phyloP scores from a whole-genome alignment of 2,329 filamentous ascomycete genomes.

The Huntiella savannae region DNA sequence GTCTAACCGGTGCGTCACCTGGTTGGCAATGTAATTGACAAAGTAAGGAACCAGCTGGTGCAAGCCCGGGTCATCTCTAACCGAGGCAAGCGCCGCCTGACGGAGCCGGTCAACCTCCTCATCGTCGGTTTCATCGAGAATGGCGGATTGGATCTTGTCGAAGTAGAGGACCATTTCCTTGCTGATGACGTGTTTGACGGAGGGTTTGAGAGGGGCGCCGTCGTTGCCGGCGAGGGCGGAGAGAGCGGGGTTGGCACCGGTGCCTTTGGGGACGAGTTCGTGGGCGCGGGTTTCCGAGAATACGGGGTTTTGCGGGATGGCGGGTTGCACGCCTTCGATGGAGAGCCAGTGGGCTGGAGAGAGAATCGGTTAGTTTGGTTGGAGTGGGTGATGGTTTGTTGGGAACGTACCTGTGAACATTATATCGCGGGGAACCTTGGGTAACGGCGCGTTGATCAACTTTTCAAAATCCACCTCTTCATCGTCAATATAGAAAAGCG shows the following conservation, averaged over 20 bases:
- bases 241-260: slow-evolving; percentile 65
- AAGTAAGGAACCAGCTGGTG: slow-evolving; percentile 96
- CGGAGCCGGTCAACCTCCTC: slow-evolving; percentile 55
- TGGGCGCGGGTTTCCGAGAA: slow-evolving; percentile 64
- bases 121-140: slow-evolving; percentile 74
- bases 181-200: slow-evolving; percentile 88
- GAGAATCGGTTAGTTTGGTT: slow-evolving; percentile 12
- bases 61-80: slow-evolving; percentile 75
- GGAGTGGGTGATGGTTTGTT: neutral
- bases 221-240: slow-evolving; percentile 42
- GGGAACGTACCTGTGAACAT: slow-evolving; percentile 58
- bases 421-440: slow-evolving; percentile 84
- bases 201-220: slow-evolving; percentile 49
- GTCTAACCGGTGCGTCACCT: slow-evolving; percentile 84
- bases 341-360: slow-evolving; percentile 79
- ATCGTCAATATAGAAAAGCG: slow-evolving; percentile 92
- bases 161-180: slow-evolving; percentile 96
- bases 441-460: slow-evolving; percentile 86
- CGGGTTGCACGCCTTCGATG: slow-evolving; percentile 90
- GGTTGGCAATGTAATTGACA: slow-evolving; percentile 84
- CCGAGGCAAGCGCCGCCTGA: slow-evolving; percentile 65
- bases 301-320: slow-evolving; percentile 90
- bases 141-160: slow-evolving; percentile 76
- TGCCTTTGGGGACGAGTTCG: slow-evolving; percentile 76
- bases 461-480: slow-evolving; percentile 99